These are phyloP conservation scores for Fragaria vesca DNA, from an alignment of 306 rosid genomes.

Conservation along the genomic window DNA sequence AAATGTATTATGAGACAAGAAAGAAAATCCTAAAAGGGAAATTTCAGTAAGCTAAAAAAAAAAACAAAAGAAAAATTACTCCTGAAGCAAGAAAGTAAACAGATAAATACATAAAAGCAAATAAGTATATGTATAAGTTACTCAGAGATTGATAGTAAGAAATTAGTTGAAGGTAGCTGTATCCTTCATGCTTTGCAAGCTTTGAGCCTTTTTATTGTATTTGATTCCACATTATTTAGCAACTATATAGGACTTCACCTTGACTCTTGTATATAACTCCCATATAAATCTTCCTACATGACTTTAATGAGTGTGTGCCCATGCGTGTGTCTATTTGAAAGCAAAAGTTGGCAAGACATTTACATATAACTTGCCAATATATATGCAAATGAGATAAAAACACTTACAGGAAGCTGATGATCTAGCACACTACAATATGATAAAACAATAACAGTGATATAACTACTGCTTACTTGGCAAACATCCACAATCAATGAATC, in stretches of 20 bases:
- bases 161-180: not conserved
- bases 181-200: not conserved
- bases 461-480: constrained; percentile 76
- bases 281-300: not conserved
- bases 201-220: not conserved
- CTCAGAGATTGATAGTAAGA: not conserved
- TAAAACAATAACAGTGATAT: constrained; percentile 7
- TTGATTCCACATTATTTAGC: not conserved
- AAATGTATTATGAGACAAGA: not conserved
- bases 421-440: constrained; percentile 11
- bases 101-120: not conserved
- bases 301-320: not conserved
- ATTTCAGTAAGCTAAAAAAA: not conserved
- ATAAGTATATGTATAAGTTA: not conserved
- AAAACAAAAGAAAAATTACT: not conserved
- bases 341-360: not conserved
- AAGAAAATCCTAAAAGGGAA: not conserved
- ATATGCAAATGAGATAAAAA: not conserved
- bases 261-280: not conserved
- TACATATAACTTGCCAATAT: not conserved
- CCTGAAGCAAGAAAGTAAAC: not conserved
- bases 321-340: not conserved
- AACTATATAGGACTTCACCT: not conserved
- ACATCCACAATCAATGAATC: constrained; percentile 98
- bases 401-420: not conserved